These are phyloP conservation scores for Linnemannia hyalina DNA, from an alignment of 192 early-diverging fungal species.

Conservation along the genomic window DNA sequence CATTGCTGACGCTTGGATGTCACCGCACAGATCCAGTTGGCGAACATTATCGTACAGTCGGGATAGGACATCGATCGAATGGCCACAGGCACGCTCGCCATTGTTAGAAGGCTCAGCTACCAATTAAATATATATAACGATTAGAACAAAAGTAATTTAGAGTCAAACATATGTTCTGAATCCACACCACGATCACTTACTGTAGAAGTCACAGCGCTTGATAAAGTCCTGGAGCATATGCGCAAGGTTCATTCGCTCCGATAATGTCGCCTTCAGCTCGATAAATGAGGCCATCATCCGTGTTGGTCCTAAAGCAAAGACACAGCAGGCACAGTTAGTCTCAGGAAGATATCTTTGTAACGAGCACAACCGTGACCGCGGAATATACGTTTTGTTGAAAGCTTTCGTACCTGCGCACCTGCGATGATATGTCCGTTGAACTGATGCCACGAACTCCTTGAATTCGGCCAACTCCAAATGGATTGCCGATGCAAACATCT, in stretches of 20 bases:
- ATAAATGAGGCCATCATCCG: constrained; percentile 29
- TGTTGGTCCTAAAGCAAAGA: neutral
- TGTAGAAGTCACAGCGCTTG: constrained; percentile 24
- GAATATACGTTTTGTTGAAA: neutral
- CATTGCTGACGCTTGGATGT: neutral
- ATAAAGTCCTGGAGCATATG: constrained; percentile 6
- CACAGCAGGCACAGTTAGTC: neutral
- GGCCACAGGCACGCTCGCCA: constrained; percentile 6
- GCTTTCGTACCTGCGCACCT: constrained; percentile 17
- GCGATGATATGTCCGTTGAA: constrained; percentile 26
- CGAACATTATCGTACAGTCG: constrained; percentile 17
- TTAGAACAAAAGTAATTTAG: neutral
- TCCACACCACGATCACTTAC: neutral
- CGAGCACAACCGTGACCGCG: neutral
- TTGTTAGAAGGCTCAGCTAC: neutral
- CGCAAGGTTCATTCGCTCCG: neutral
- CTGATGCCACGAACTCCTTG: constrained; percentile 7
- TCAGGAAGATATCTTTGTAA: neutral
- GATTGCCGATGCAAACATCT: constrained; percentile 31
- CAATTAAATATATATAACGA: too few relatives aligned
- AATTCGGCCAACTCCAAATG: constrained; percentile 21
- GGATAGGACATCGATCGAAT: constrained; percentile 25
- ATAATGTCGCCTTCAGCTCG: constrained; percentile 17
- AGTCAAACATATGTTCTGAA: neutral
- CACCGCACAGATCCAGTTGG: constrained; percentile 18